Evolutionary conservation across 2,329 filamentous ascomycete genomes (phyloP).

Genomic region (Cladosporium sp.): DNA sequence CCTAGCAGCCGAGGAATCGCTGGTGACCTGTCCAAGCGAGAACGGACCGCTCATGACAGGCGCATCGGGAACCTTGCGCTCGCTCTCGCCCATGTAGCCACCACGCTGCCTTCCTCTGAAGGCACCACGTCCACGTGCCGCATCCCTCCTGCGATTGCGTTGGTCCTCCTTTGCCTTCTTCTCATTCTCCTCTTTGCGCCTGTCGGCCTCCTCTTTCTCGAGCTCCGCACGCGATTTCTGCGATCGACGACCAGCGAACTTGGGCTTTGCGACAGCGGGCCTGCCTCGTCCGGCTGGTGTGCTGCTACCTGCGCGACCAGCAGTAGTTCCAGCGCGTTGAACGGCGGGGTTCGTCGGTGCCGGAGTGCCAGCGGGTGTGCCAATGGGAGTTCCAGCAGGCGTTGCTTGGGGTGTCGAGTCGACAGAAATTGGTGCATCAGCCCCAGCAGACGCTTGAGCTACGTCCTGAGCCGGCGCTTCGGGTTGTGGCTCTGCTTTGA

Average conservation of each 20-base stretch:
- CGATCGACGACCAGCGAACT: constrained; percentile 46
- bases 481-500: constrained; percentile 8
- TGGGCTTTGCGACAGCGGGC: constrained; percentile 37
- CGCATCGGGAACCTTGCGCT: constrained; percentile 29
- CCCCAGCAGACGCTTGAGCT: constrained; percentile 11
- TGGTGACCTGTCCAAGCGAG: constrained; percentile 35
- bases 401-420: constrained; percentile 14
- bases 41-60: constrained; percentile 44
- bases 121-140: constrained; percentile 29
- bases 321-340: constrained; percentile 1
- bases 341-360: not conserved
- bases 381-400: constrained; percentile 11
- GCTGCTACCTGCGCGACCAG: not conserved
- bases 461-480: constrained; percentile 1
- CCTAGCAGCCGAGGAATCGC: constrained; percentile 23
- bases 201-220: constrained; percentile 41
- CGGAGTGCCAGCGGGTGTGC: constrained; percentile 13
- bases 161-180: constrained; percentile 35
- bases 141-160: constrained; percentile 29
- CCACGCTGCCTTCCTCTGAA: constrained; percentile 40
- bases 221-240: constrained; percentile 47
- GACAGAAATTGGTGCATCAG: constrained; percentile 11
- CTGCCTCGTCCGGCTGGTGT: constrained; percentile 21
- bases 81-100: constrained; percentile 43
- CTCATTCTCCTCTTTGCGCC: constrained; percentile 40